Percentiles rank a stretch among this genome's conserved stretches.
Evolutionary conservation across 805 yeast genomes (phyloP).

Genomic region (Candida piceae): DNA sequence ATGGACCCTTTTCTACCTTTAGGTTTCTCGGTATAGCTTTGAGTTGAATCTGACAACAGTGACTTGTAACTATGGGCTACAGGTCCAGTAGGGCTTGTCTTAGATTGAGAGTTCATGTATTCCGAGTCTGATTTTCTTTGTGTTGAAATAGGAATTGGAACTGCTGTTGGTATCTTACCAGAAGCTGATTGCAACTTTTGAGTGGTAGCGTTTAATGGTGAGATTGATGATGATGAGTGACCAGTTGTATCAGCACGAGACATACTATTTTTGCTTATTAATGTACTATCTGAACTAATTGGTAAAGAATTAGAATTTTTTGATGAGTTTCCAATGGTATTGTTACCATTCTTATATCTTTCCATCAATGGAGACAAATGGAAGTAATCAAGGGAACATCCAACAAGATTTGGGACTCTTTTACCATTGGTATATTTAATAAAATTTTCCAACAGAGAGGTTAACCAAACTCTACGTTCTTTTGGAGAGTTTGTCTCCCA

Average conservation of each 20-base stretch:
- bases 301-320: neutral
- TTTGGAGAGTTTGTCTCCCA: constrained; percentile 66
- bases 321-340: neutral
- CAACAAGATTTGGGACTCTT: constrained; percentile 43
- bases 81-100: no score
- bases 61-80: no score
- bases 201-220: neutral
- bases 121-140: no score
- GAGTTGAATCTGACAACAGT: neutral
- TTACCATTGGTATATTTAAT: constrained; percentile 52
- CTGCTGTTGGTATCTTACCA: neutral
- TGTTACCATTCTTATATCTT: neutral
- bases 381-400: constrained; percentile 39
- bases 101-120: no score
- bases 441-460: constrained; percentile 46
- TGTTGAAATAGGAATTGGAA: no score
- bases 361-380: constrained; percentile 22
- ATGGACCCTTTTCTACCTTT: neutral
- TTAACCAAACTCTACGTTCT: constrained; percentile 56
- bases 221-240: neutral
- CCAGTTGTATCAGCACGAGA: neutral
- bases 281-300: neutral
- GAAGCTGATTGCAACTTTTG: neutral
- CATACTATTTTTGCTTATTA: neutral
- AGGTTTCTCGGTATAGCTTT: neutral